Conservation (phyloP, 1,284 basidiomycete genomes). For the Ustilago cynodontis region DNA sequence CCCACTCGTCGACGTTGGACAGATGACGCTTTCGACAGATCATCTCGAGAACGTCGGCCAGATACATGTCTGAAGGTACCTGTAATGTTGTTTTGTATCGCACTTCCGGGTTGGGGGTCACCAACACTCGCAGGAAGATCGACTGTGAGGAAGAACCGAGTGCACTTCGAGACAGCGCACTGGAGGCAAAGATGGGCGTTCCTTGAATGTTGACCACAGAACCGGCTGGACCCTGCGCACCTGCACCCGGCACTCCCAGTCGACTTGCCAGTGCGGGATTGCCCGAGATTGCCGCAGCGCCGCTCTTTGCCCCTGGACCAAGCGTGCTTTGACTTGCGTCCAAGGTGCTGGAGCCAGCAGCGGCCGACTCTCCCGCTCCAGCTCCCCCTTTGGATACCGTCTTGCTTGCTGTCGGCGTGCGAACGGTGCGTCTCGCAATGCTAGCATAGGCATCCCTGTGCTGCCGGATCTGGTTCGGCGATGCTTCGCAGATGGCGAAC, state of each 20-base stretch:
- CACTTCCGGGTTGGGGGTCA: conserved; percentile 63
- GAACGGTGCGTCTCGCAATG: conserved; percentile 41
- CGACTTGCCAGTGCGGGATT: conserved; percentile 38
- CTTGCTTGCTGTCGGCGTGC: conserved; percentile 22
- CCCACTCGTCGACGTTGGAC: conserved; percentile 63
- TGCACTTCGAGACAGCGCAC: conserved; percentile 48
- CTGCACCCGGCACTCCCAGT: conserved; percentile 31
- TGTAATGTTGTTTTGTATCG: conserved; percentile 69
- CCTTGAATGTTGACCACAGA: conserved; percentile 56
- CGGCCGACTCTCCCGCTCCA: conserved; percentile 24
- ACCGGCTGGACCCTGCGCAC: conserved; percentile 30
- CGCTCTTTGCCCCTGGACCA: conserved; percentile 26
- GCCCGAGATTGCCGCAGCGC: conserved; percentile 26
- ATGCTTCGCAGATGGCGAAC: conserved; percentile 84
- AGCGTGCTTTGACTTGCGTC: conserved; percentile 34
- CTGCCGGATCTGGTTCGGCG: conserved; percentile 81
- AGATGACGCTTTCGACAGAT: conserved; percentile 65
- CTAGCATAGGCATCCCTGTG: conserved; percentile 74
- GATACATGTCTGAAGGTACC: conserved; percentile 84
- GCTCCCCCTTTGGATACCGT: conserved; percentile 9
- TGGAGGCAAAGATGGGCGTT: conserved; percentile 61
- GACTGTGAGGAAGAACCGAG: conserved; percentile 46
- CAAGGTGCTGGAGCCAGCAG: conserved; percentile 16
- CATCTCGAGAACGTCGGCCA: conserved; percentile 90
- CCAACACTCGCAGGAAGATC: conserved; percentile 62